Evolutionary conservation across 2,329 filamentous ascomycete species (phyloP).

Genomic region (Phyllosticta capitalensis): DNA sequence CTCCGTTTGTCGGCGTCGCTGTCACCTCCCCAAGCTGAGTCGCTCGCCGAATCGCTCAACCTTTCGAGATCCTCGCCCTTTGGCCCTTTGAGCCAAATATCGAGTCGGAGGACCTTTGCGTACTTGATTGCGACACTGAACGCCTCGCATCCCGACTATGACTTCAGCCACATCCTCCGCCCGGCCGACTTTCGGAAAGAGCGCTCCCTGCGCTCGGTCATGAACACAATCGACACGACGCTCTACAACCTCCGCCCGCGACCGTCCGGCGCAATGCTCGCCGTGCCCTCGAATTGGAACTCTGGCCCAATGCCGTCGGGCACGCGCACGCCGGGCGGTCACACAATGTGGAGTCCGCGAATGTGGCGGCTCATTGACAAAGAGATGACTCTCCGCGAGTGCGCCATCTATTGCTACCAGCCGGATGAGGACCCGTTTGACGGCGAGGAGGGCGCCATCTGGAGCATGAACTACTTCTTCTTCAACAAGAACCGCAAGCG

Average conservation of each 20-base stretch:
- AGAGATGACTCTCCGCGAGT: constrained; percentile 86
- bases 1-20: constrained; percentile 78
- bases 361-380: constrained; percentile 92
- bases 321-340: constrained; percentile 38
- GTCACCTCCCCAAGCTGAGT: constrained; percentile 68
- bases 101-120: constrained; percentile 83
- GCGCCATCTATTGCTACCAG: constrained; percentile 79
- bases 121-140: constrained; percentile 96
- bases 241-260: constrained; percentile 73
- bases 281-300: constrained; percentile 19
- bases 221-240: constrained; percentile 79
- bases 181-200: constrained; percentile 86
- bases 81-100: constrained; percentile 77
- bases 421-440: constrained; percentile 86
- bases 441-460: constrained; percentile 86
- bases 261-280: constrained; percentile 21
- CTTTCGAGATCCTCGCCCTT: constrained; percentile 85
- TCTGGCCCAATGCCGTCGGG: constrained; percentile 32
- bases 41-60: constrained; percentile 58
- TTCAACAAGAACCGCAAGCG: constrained; percentile 90
- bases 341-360: constrained; percentile 69
- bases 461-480: constrained; percentile 95
- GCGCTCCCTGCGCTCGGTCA: constrained; percentile 67
- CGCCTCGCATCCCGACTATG: constrained; percentile 90
- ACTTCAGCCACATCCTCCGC: constrained; percentile 86